Evolutionary conservation across 176 grass and related monocot genomes (phyloP), one percentile per base, ranked within the genome.

Genomic region (Bonia amplexicaulis): DNA sequence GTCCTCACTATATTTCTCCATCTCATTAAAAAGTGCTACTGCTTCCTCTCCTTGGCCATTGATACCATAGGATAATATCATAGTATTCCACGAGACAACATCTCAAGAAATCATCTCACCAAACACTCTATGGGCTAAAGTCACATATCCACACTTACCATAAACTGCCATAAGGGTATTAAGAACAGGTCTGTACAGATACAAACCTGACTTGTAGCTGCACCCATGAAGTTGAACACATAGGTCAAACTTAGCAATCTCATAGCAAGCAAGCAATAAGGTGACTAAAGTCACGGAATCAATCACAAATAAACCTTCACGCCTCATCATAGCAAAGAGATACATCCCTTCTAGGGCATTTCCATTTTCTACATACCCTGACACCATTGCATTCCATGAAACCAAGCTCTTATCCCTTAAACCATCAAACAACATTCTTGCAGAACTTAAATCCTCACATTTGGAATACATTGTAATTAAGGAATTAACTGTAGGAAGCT

Each of bases 381-480:
- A 86, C 13, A 92, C 89, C 74, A 92, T 92, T 73, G 80, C 86
- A 23, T 90, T 95, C 93, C 93, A 92, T 75, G 93, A 89, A 88
- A 95, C 88, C 82, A 90, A 82, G 76, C 84, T 92, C 84, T 92
- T 95, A 29, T 90, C 85, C 63, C 47, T 74, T 48, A 51, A 85
- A 27, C 71, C 20, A 70, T 92, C 70, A 90, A 95, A 92, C 66
- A 90, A 84, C 2, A 69, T 68, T 78, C 88, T 90, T 70, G 93
- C 81, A 49, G 70, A 89, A 65, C 60, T 69, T 74, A 91, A 69
- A 89, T 87, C 88, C 62, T 74, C 62, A 51, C 79, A 95, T 82
- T 92, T 95, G 47, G 80, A 88, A 84, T 95, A 95, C 90, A 95
- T 92, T 67, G 80, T 92, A 80, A 95, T 89, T 81, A 92, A 66